A percentile compares a stretch with the other conserved stretches of the same genome.
phyloP scores from a whole-genome alignment of 306 rosid genomes.

The Cicer yamashitae region DNA sequence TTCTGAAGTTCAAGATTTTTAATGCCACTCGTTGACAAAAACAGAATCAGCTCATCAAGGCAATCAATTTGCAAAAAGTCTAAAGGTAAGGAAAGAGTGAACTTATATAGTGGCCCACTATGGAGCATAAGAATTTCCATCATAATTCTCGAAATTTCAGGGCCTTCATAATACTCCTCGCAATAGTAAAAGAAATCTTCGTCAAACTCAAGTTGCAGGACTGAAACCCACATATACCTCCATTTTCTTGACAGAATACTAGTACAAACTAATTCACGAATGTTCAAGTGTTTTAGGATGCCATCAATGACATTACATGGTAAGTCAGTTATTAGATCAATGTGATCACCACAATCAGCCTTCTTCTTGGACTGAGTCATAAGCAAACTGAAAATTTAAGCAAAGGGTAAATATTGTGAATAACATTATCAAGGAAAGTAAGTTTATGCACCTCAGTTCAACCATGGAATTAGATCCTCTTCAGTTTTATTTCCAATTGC shows the following conservation, averaged over 20 bases:
- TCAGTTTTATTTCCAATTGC: background rate
- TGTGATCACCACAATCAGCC: background rate
- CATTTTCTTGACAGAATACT: background rate
- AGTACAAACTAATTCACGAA: conserved; percentile 3
- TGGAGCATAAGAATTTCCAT: conserved; percentile 6
- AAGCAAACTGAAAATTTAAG: background rate
- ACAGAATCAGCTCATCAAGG: conserved; percentile 7
- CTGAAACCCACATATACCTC: conserved; percentile 38
- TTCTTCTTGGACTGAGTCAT: background rate
- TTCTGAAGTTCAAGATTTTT: background rate
- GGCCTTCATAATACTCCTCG: background rate
- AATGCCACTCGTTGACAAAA: conserved; percentile 19
- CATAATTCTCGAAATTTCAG: conserved; percentile 1
- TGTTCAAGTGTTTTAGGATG: conserved; percentile 14
- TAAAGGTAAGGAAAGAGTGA: background rate
- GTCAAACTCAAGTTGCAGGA: conserved; percentile 6
- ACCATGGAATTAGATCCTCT: background rate
- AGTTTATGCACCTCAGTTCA: background rate
- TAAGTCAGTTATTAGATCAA: conserved; percentile 29
- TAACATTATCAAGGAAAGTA: background rate
- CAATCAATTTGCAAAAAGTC: background rate
- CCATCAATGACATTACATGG: conserved; percentile 30
- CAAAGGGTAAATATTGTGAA: too few relatives aligned
- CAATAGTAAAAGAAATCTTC: background rate
- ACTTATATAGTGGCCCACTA: background rate